These are phyloP conservation scores for Austroboletus niveus DNA, from an alignment of 1,284 basidiomycete genomes.

Conservation along the genomic window DNA sequence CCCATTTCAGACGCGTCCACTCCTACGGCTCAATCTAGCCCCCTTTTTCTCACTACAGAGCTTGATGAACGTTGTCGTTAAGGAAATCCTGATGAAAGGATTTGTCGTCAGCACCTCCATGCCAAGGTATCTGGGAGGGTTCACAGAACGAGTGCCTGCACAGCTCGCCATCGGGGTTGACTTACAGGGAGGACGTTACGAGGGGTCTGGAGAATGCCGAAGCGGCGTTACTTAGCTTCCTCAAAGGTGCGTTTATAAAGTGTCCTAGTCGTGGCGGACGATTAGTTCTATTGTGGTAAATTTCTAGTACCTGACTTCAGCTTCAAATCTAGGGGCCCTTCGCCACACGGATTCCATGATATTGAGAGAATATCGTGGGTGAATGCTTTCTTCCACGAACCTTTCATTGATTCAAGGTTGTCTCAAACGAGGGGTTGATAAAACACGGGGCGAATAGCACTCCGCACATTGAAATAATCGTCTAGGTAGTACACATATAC, in stretches of 20 bases:
- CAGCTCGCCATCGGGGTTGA: conserved; percentile 9
- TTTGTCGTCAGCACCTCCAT: conserved; percentile 1
- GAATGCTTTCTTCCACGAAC: no score
- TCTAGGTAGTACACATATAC: no score
- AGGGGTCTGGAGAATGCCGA: conserved; percentile 12
- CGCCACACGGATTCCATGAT: no score
- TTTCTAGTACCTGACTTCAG: no score
- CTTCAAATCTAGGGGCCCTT: no score
- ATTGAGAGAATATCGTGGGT: no score
- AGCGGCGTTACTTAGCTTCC: conserved; percentile 5
- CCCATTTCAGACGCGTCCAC: neutral
- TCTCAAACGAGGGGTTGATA: no score
- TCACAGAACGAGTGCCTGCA: conserved; percentile 6
- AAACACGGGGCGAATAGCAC: no score
- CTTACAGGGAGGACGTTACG: conserved; percentile 8
- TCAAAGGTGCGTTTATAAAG: conserved; percentile 12
- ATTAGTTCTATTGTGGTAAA: neutral
- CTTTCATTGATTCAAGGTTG: no score
- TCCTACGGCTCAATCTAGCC: neutral
- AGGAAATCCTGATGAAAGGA: conserved; percentile 10
- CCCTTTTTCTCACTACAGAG: conserved; percentile 5
- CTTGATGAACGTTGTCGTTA: neutral
- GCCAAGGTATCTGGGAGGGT: conserved; percentile 8
- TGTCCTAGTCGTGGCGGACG: conserved; percentile 10
- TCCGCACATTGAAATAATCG: no score